phyloP scores from a whole-genome alignment of 192 early-diverging fungal species.

The Chytriomyces sp. region DNA sequence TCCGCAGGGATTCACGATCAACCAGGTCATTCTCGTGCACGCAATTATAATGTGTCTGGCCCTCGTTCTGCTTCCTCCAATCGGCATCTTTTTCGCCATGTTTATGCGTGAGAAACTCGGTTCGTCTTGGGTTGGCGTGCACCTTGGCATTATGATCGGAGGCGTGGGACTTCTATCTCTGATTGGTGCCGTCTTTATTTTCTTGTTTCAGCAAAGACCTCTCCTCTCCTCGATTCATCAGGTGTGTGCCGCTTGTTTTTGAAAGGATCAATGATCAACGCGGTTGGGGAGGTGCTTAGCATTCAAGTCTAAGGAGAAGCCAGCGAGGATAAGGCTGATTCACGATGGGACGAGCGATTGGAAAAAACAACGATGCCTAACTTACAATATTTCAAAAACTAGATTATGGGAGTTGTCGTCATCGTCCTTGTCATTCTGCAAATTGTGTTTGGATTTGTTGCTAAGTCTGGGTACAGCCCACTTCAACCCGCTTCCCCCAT shows the following conservation, averaged over 20 bases:
- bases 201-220: constrained; percentile 8
- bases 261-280: too few relatives aligned
- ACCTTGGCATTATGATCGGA: constrained; percentile 12
- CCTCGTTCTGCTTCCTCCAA: background rate
- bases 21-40: background rate
- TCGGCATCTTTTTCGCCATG: constrained; percentile 14
- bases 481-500: background rate
- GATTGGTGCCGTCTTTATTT: background rate
- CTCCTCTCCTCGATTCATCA: background rate
- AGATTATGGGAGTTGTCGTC: constrained; percentile 2
- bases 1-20: background rate
- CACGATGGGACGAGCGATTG: too few relatives aligned
- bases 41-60: background rate
- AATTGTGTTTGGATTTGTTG: background rate
- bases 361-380: too few relatives aligned
- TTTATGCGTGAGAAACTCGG: constrained; percentile 11
- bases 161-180: background rate
- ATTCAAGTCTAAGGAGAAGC: too few relatives aligned
- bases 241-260: too few relatives aligned
- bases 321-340: too few relatives aligned
- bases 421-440: constrained; percentile 1
- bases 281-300: too few relatives aligned
- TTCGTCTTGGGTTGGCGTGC: background rate
- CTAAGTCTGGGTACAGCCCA: too few relatives aligned
- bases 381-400: too few relatives aligned